Base-by-base conservation (phyloP, 352 stramenopile species). In the Phytophthora pisi region DNA sequence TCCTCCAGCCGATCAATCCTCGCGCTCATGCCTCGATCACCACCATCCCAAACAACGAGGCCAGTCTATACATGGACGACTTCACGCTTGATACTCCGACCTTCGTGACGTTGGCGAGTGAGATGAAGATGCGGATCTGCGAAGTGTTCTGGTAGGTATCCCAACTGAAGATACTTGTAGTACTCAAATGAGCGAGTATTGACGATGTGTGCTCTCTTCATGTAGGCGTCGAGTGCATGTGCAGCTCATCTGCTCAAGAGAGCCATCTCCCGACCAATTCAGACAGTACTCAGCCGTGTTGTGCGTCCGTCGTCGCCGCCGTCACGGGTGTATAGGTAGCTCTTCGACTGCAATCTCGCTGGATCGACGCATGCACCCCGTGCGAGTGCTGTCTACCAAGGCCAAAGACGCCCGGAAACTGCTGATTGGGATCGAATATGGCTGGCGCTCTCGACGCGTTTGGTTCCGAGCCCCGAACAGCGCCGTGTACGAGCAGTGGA, bases 401-500 rank as follows among this genome's bases (percentile, higher is more conserved):
- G 46, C 68, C 1, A 71, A 72, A 60, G 51, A 72, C 8, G 57
- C 49, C 1, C 51, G 51, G 24, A 73, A 70, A 16, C 16, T 73
- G 16, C 61, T 45, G 45, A 73, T 70, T 16, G 68, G 64, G 7
- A 62, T 72, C 49, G 59, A 73, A 45, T 73, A 70, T 24, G 69
- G 64, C 20, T 73, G 64, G 64, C 53, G 55, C 7, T 40, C 55
- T 13, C 54, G 51, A 28, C 64, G 45, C n/a, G 58, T 66, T 50
- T 74, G 67, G 58, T 63, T 72, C 47, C 68, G 64, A 20, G 58
- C 63, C 5, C 63, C 62, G 15, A 72, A 68, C 46, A 20, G 8
- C 40, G 45, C 52, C 38, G 49, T 75, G n/a, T 72, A 69, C 45
- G 68, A 73, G 26, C 58, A 76, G 50, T 76, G 68, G 68, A 63